Evolutionary conservation across 352 stramenopile species (phyloP).

Genomic region (Plasmopara muralis): DNA sequence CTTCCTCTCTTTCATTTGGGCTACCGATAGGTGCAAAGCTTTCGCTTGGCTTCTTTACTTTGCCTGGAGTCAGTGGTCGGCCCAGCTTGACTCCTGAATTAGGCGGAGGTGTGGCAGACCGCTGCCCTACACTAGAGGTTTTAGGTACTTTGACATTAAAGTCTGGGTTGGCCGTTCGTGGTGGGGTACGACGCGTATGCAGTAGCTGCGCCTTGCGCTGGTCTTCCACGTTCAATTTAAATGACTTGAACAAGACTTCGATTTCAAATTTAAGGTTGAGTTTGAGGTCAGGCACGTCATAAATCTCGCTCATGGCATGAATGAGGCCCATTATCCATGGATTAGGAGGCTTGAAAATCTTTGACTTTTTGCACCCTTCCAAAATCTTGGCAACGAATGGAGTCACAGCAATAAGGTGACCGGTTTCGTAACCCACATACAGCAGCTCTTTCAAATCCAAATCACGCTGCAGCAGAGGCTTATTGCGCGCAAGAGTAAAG

Average conservation of each 20-base stretch:
- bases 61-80: slow-evolving; percentile 55
- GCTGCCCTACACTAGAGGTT: slow-evolving; percentile 28
- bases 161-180: slow-evolving; percentile 96
- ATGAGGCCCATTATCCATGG: slow-evolving; percentile 99
- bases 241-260: slow-evolving; percentile 98
- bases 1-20: slow-evolving; percentile 36
- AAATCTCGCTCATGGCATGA: slow-evolving; percentile 95
- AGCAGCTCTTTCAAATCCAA: slow-evolving; percentile 98
- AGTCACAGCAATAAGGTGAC: slow-evolving; percentile 96
- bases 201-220: slow-evolving; percentile 91
- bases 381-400: slow-evolving; percentile 98
- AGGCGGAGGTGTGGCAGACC: slow-evolving; percentile 55
- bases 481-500: slow-evolving; percentile 97
- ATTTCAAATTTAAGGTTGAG: slow-evolving; percentile 99
- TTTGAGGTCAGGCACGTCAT: slow-evolving; percentile 98
- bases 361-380: slow-evolving; percentile 95
- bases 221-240: slow-evolving; percentile 96
- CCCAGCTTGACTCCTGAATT: slow-evolving; percentile 38
- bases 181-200: slow-evolving; percentile 82
- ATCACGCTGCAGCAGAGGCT: slow-evolving; percentile 96
- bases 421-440: slow-evolving; percentile 93
- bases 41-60: slow-evolving; percentile 43
- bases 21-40: slow-evolving; percentile 51
- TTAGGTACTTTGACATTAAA: slow-evolving; percentile 95
- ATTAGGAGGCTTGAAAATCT: slow-evolving; percentile 98